Evolutionary conservation across 1,284 basidiomycete genomes (phyloP).

Genomic region (Lentinula novae-zelandiae): DNA sequence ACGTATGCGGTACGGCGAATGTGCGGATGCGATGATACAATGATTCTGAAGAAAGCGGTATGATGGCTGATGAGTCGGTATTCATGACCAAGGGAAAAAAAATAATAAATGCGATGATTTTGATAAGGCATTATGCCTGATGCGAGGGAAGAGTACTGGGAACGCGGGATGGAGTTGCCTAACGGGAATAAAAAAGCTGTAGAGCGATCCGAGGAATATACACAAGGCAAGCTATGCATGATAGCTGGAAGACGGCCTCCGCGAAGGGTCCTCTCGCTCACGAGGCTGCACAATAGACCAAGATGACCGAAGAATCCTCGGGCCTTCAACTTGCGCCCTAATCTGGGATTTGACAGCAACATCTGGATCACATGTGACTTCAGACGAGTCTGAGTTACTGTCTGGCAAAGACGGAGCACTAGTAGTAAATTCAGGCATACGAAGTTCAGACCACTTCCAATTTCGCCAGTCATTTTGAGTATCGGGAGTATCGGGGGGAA

Average conservation of each 20-base stretch:
- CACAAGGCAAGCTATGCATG: neutral
- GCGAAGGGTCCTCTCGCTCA: neutral
- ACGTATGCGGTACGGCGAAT: neutral
- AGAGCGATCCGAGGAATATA: neutral
- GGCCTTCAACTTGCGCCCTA: neutral
- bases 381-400: neutral
- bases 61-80: neutral
- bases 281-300: neutral
- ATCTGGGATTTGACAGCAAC: neutral
- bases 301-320: neutral
- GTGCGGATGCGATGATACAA: neutral
- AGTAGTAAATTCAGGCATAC: constrained; percentile 24
- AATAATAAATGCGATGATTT: neutral
- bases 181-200: neutral
- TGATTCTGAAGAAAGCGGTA: neutral
- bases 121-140: neutral
- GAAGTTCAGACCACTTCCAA: constrained; percentile 39
- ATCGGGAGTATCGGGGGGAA: constrained; percentile 13
- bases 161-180: neutral
- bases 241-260: neutral
- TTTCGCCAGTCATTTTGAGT: constrained; percentile 24
- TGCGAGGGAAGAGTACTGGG: neutral
- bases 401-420: neutral
- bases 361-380: neutral
- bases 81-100: neutral